Conservation (phyloP, 2,329 filamentous ascomycete genomes). For the Monosporascus sp. region DNA sequence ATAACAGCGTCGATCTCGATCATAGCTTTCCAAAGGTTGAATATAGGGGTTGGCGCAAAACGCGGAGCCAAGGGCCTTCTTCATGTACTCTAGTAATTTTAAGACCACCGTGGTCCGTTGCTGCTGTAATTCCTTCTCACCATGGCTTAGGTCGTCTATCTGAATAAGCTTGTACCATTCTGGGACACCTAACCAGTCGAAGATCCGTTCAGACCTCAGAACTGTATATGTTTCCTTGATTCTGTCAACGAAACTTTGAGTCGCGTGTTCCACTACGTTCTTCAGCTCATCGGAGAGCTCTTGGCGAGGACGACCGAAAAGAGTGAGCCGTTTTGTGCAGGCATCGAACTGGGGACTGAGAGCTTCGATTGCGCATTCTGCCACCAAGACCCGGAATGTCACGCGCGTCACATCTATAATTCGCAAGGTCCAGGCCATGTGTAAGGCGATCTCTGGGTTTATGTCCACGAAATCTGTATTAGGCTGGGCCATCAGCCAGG, state of each 20-base stretch:
- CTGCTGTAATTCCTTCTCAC: neutral
- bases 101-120: neutral
- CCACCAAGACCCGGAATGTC: conserved; percentile 57
- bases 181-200: conserved; percentile 11
- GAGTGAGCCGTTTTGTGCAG: conserved; percentile 18
- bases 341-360: neutral
- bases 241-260: conserved; percentile 45
- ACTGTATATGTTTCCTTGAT: conserved; percentile 20
- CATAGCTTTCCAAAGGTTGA: neutral
- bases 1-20: conserved; percentile 16
- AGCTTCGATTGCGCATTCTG: conserved; percentile 45
- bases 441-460: conserved; percentile 56
- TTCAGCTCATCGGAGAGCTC: conserved; percentile 47
- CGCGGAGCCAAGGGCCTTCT: neutral
- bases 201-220: conserved; percentile 11
- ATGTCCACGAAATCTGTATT: conserved; percentile 59
- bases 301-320: conserved; percentile 43
- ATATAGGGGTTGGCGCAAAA: neutral
- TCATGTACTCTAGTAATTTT: conserved; percentile 5
- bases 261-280: conserved; percentile 55
- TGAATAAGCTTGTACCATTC: conserved; percentile 10
- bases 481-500: conserved; percentile 51
- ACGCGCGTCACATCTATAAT: conserved; percentile 37
- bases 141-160: neutral
- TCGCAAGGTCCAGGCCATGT: conserved; percentile 47